A percentile compares a stretch with the other conserved stretches of the same genome.
Conservation (phyloP, 805 yeast genomes). For the Cyberlindnera meyerae region DNA sequence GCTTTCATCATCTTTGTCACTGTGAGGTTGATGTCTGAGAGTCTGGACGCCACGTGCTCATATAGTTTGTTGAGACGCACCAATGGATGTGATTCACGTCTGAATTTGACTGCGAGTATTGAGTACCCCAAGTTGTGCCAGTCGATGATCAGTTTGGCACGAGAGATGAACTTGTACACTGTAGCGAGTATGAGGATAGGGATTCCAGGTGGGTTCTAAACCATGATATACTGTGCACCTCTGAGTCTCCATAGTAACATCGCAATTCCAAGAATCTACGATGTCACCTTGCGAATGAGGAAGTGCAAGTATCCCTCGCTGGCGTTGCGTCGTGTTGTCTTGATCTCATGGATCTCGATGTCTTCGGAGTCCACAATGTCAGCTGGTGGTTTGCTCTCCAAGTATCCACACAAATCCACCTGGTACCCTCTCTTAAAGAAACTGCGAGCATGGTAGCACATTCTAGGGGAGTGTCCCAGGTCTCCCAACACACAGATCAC, state of each 20-base stretch:
- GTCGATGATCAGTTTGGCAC: slow-evolving; percentile 70
- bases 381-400: slow-evolving; percentile 50
- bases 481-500: slow-evolving; percentile 87
- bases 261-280: slow-evolving; percentile 48
- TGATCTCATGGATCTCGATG: slow-evolving; percentile 46
- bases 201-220: slow-evolving; percentile 91
- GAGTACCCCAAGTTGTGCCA: slow-evolving; percentile 96
- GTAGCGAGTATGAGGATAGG: slow-evolving; percentile 71
- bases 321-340: slow-evolving; percentile 33
- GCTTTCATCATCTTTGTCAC: slow-evolving; percentile 74
- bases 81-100: slow-evolving; percentile 48
- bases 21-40: slow-evolving; percentile 68
- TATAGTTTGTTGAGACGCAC: slow-evolving; percentile 56
- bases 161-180: slow-evolving; percentile 46
- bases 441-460: slow-evolving; percentile 83
- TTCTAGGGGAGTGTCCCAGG: slow-evolving; percentile 91
- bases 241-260: slow-evolving; percentile 46
- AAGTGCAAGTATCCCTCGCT: slow-evolving; percentile 51
- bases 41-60: slow-evolving; percentile 57
- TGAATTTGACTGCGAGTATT: slow-evolving; percentile 63
- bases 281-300: slow-evolving; percentile 51
- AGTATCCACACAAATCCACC: slow-evolving; percentile 84
- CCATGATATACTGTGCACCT: slow-evolving; percentile 62
- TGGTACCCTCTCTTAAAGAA: slow-evolving; percentile 62
- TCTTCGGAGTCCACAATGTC: slow-evolving; percentile 46